Conservation (phyloP, 495 filamentous ascomycete genomes). For the Terfezia claveryi region DNA sequence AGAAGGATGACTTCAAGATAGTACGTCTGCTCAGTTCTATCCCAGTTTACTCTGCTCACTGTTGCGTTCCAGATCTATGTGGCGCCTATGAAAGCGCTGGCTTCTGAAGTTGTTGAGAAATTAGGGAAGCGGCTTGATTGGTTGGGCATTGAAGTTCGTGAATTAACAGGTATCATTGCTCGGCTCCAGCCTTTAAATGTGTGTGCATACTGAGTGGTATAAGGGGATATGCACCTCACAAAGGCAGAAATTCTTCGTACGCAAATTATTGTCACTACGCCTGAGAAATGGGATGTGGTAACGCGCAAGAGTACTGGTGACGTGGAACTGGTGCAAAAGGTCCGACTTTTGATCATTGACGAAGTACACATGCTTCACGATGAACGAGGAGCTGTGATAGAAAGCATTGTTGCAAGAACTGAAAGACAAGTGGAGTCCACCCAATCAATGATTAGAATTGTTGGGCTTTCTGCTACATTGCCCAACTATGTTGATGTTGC, state of each 20-base stretch:
- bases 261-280: slow-evolving; percentile 95
- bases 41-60: not conserved
- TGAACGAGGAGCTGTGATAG: slow-evolving; percentile 84
- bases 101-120: slow-evolving; percentile 90
- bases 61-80: slow-evolving; percentile 43
- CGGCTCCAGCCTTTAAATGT: no score
- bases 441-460: slow-evolving; percentile 85
- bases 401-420: slow-evolving; percentile 83
- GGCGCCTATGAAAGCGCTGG: slow-evolving; percentile 92
- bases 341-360: slow-evolving; percentile 88
- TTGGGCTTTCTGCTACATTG: slow-evolving; percentile 83
- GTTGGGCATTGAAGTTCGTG: slow-evolving; percentile 71
- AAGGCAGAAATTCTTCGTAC: slow-evolving; percentile 89
- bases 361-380: slow-evolving; percentile 99
- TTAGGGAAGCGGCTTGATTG: slow-evolving; percentile 81
- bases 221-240: slow-evolving; percentile 85
- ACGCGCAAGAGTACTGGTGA: slow-evolving; percentile 93
- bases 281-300: slow-evolving; percentile 98
- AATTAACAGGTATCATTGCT: slow-evolving; percentile 41
- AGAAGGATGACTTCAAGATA: slow-evolving; percentile 83
- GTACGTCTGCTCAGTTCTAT: not conserved
- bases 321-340: slow-evolving; percentile 93
- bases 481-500: slow-evolving; percentile 94
- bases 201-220: no score
- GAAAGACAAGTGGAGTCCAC: slow-evolving; percentile 95